Evolutionary conservation across 1,139 yeast genomes (phyloP), one percentile per base, ranked within the genome.

Genomic region (Keqinozyma sinolaborantium): DNA sequence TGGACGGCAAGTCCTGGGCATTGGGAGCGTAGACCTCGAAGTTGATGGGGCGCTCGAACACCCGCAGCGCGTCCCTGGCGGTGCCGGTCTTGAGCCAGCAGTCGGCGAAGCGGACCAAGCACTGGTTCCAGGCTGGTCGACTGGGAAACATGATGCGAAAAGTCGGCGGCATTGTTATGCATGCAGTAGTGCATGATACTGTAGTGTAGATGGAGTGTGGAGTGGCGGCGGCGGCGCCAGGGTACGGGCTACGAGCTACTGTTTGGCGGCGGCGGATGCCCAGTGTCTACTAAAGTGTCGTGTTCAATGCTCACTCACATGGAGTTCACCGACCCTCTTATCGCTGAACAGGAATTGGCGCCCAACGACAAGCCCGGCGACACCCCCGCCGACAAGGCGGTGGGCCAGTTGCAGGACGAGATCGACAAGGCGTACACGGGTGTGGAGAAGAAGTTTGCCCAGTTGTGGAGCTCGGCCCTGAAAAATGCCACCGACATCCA

Each of bases 361-460:
- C 28, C 43, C n/a, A 31, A 39, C 12, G 25, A 23, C 7, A 40
- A 36, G 16, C 13, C 24, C 5, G 34, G 33, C 19, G 39, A 40
- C 28, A 47, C 43, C 13, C 64, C 60, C 33, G 69, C 79, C 0
- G 77, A 73, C 31, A 62, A 72, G 41, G 60, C 66, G 4, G 73
- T 77, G 10, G 69, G 61, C 23, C 60, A 64, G 33, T 52, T 79
- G 12, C 84, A 77, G 43, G 47, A 51, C 8, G 78, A 71, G 39
- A 74, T 79, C 30, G 83, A 76, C 41, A 58, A 69, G 31, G 73
- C 76, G 2, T 77, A 74, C 51, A 46, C 59, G 12, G 49, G 58
- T 19, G 58, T 76, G 27, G 78, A 73, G 42, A 47, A 56, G 19
- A 60, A 60, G 33, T 65, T 77, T 27, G 56, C 62, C 19, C 52